Evolutionary conservation across 225 moss, liverwort and hornwort species (phyloP).

Genomic region (Marchantia paleacea): DNA sequence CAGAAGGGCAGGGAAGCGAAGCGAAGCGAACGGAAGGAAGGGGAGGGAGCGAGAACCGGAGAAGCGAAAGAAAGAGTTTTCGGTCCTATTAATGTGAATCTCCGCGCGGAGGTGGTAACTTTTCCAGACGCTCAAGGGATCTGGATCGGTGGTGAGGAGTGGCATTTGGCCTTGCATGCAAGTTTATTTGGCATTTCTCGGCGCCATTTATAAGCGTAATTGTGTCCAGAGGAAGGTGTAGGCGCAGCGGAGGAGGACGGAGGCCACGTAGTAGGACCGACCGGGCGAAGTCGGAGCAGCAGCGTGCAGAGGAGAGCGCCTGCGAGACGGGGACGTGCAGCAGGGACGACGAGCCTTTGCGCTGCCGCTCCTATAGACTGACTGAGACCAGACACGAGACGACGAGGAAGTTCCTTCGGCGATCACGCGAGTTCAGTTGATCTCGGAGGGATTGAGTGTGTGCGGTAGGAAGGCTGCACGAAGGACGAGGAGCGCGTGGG

Average conservation of each 20-base stretch:
- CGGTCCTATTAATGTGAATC: not conserved
- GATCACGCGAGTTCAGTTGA: not conserved
- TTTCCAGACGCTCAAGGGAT: not conserved
- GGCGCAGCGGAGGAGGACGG: constrained; percentile 16
- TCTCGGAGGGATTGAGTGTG: not conserved
- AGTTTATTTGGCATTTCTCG: constrained; percentile 13
- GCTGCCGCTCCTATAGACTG: not conserved
- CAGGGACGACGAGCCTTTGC: not conserved
- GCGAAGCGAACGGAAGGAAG: not conserved
- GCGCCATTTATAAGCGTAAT: constrained; percentile 23
- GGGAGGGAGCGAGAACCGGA: not conserved
- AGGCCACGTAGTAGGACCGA: too few relatives aligned
- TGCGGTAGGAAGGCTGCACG: not conserved
- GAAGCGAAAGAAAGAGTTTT: not conserved
- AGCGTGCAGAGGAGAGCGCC: not conserved
- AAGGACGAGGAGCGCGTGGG: not conserved
- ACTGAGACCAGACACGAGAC: not conserved
- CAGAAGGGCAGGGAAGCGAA: not conserved
- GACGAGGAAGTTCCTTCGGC: not conserved
- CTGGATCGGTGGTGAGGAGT: constrained; percentile 13
- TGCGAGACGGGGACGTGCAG: not conserved
- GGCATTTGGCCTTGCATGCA: constrained; percentile 12
- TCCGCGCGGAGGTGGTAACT: not conserved
- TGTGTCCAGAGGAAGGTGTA: constrained; percentile 5
- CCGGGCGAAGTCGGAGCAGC: not conserved